Evolutionary conservation across 805 yeast genomes (phyloP), one percentile per base, ranked within the genome.

Genomic region (Candida palmyrensis): DNA sequence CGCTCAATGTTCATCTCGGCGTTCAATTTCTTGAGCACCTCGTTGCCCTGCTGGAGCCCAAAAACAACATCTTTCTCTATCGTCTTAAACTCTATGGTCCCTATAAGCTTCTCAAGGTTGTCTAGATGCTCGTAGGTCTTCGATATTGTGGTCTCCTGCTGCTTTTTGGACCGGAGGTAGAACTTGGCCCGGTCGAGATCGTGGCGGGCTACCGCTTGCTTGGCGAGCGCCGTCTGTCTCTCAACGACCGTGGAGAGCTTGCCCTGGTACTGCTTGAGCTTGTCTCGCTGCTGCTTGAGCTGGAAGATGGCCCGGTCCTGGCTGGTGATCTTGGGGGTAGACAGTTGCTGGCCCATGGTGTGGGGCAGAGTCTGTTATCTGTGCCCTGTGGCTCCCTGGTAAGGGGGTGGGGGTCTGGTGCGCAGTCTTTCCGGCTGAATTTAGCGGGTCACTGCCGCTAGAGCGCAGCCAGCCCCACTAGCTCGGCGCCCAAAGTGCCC

Each of bases 261-360:
- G 29, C 62, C 62, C 47, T 78, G 83, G 42, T 88, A 84, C 54
- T 82, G 84, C 44, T 75, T 75, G 15, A 92, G 68, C 42, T 80
- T 81, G 57, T 92, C 98, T 39, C 96, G 68, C 46, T 94, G 97
- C 24, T 83, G 64, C 53, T 92, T 92, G 45, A 92, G 68, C 50
- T 89, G 92, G 42, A 87, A 68, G 8, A 92, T 74, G 0, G 97
- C 96, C 49, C 68, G 75, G 51, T 92, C 98, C 45, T 88, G 89
- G 23, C 79, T 69, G 5, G 95, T 86, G 13, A 90, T 77, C 49
- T 75, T 79, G 1, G 77, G 74, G 14, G 75, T 65, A 12, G 66
- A 49, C 25, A 66, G 47, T 42, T 57, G 63, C 33, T 61, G 64
- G 25, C 72, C 72, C 72, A 66, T 66, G n/a, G 18, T 37, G n/a